phyloP scores from a whole-genome alignment of 2,329 filamentous ascomycete genomes.

The Clarireedia monteithiana region DNA sequence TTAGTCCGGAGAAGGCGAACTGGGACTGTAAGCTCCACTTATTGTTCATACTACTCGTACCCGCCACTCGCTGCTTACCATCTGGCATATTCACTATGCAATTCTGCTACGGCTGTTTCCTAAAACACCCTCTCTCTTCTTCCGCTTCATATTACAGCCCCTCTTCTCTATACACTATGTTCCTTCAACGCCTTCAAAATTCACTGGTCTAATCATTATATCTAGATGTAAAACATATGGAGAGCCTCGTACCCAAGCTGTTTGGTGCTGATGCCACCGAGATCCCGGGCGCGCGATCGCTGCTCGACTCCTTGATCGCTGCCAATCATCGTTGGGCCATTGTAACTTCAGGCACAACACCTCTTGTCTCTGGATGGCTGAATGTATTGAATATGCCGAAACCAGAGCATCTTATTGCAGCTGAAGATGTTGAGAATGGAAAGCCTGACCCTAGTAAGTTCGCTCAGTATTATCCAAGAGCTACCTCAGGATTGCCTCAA shows the following conservation, averaged over 20 bases:
- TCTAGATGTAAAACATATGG: constrained; percentile 72
- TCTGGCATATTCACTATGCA: background rate
- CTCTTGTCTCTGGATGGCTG: constrained; percentile 66
- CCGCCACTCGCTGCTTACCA: background rate
- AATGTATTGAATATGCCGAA: constrained; percentile 55
- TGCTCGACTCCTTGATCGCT: constrained; percentile 60
- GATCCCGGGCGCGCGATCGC: constrained; percentile 70
- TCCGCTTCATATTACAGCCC: no score
- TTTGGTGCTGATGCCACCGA: constrained; percentile 75
- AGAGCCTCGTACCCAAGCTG: constrained; percentile 67
- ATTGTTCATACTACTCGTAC: constrained; percentile 22
- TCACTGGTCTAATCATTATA: constrained; percentile 1
- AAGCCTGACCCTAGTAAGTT: constrained; percentile 59
- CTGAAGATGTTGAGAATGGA: constrained; percentile 66
- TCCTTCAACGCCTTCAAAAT: background rate
- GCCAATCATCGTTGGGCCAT: constrained; percentile 65
- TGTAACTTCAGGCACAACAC: constrained; percentile 65
- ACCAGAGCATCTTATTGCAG: constrained; percentile 62
- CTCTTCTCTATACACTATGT: no score
- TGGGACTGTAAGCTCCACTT: constrained; percentile 68
- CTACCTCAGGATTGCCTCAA: background rate
- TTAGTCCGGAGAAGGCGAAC: constrained; percentile 79
- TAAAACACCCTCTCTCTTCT: no score
- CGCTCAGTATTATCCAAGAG: background rate
- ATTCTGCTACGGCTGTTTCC: background rate